Base-by-base conservation (phyloP, 306 rosid genomes). In the Dalbergia cultrata region DNA sequence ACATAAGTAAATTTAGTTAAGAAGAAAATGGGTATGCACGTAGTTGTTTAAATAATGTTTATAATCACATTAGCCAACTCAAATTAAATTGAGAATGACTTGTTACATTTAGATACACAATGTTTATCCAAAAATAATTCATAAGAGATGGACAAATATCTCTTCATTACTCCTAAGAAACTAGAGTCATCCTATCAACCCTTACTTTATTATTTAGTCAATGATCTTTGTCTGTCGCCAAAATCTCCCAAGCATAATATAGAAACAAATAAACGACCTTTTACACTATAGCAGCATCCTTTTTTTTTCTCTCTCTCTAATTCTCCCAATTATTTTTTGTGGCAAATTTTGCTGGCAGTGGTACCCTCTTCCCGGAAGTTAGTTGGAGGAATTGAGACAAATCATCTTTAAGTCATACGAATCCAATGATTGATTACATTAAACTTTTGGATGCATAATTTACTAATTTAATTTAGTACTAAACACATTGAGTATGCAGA, bases 321-420 rank as follows among this genome's bases (percentile, higher is more conserved):
- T 70, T 70, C 45, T 73, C 53, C 45, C 33, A 59, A 2, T 58
- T 49, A 7, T 33, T 50, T 83, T 67, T 19, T 17, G 71, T 67
- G n/a, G 65, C 14, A 70, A 64, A 31, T 58, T 70, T 81, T 73
- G 88, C 86, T 81, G 88, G 83, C 88, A 49, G 74, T 60, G 80
- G 43, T 72, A 47, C 60, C 79, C 72, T 82, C 80, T 58, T 75
- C 33, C 62, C 4, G 5, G 45, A 34, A 56, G 62, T 57, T 70
- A 14, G 82, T 73, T 44, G 39, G 76, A 74, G 66, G 45, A 67
- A 71, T 73, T 39, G 43, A 65, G 39, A 49, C 82, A 49, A 31
- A 82, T 69, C 33, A 69, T 74, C 26, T 14, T 14, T 31, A 39
- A 19, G 22, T 76, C 64, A 70, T 70, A 70, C 19, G 71, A 78